Evolutionary conservation across 306 rosid species (phyloP).

Genomic region (Quercus parvula): DNA sequence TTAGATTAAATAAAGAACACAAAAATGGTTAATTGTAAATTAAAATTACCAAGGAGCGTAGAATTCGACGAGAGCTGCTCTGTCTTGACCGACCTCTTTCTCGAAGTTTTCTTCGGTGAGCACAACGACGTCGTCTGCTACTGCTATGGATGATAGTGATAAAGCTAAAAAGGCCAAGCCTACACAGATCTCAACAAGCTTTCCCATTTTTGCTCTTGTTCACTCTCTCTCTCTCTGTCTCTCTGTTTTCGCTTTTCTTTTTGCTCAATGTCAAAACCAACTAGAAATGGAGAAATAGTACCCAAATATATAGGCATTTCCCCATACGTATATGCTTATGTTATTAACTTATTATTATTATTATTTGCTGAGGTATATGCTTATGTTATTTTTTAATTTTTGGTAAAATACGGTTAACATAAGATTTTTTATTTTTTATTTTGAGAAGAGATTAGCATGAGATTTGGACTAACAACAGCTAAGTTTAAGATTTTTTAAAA

Average conservation of each 20-base stretch:
- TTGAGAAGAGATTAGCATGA: too few species aligned
- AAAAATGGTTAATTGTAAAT: background rate
- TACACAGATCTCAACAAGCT: constrained; percentile 44
- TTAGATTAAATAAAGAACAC: background rate
- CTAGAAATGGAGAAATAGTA: background rate
- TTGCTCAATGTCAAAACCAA: background rate
- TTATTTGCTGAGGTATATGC: too few species aligned
- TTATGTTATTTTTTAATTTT: too few species aligned
- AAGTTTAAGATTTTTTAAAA: too few species aligned
- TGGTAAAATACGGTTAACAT: too few species aligned
- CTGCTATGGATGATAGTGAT: constrained; percentile 58
- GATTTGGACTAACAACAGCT: too few species aligned
- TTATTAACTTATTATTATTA: too few species aligned
- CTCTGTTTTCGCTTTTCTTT: background rate
- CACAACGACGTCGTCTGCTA: constrained; percentile 88
- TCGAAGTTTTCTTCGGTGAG: constrained; percentile 81
- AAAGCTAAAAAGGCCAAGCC: constrained; percentile 48
- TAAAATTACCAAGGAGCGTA: constrained; percentile 85
- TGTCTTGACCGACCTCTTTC: constrained; percentile 85
- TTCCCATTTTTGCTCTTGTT: constrained; percentile 31
- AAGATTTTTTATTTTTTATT: too few species aligned
- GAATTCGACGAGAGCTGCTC: constrained; percentile 89
- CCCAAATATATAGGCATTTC: too few species aligned
- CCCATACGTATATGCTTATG: too few species aligned
- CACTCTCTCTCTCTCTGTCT: background rate